Conservation (phyloP, 2,329 filamentous ascomycete genomes). For the Ophiostoma angusticollis region DNA sequence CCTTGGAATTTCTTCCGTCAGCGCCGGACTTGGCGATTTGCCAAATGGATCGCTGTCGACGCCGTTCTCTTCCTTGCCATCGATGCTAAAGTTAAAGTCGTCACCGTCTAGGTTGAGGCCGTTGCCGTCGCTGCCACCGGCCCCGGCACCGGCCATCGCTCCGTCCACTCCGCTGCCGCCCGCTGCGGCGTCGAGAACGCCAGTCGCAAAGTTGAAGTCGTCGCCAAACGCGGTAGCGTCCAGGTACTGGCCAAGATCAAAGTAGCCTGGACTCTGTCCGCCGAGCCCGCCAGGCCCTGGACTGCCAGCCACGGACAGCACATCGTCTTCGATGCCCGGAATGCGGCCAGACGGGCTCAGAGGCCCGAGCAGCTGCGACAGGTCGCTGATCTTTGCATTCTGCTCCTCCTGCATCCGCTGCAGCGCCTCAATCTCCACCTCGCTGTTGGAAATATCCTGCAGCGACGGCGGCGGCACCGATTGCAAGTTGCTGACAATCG, state of each 20-base stretch:
- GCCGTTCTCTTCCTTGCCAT: slow-evolving; percentile 17
- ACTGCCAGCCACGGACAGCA: slow-evolving; percentile 8
- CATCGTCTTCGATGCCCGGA: slow-evolving; percentile 47
- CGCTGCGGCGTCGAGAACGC: slow-evolving; percentile 16
- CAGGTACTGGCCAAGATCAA: slow-evolving; percentile 39
- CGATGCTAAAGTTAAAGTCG: slow-evolving; percentile 40
- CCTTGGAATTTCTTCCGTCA: slow-evolving; percentile 12
- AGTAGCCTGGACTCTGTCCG: slow-evolving; percentile 21
- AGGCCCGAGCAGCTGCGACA: slow-evolving; percentile 63
- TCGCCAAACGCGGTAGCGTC: slow-evolving; percentile 31
- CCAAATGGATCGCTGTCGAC: not conserved
- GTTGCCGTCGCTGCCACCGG: not conserved
- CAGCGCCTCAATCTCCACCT: slow-evolving; percentile 65
- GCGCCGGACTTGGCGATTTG: slow-evolving; percentile 13
- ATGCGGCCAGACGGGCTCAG: slow-evolving; percentile 70
- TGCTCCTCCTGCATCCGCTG: slow-evolving; percentile 70
- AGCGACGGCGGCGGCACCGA: slow-evolving; percentile 42
- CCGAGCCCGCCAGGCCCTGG: not conserved
- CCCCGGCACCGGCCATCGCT: slow-evolving; percentile 22
- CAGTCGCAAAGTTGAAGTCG: slow-evolving; percentile 35
- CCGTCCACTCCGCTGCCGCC: slow-evolving; percentile 5
- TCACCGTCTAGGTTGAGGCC: slow-evolving; percentile 22
- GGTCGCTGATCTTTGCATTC: slow-evolving; percentile 59
- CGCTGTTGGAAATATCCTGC: slow-evolving; percentile 52
- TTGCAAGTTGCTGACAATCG: slow-evolving; percentile 33